Evolutionary conservation across 2,329 filamentous ascomycete genomes (phyloP).

Genomic region (Tolypocladium ophioglossoides): DNA sequence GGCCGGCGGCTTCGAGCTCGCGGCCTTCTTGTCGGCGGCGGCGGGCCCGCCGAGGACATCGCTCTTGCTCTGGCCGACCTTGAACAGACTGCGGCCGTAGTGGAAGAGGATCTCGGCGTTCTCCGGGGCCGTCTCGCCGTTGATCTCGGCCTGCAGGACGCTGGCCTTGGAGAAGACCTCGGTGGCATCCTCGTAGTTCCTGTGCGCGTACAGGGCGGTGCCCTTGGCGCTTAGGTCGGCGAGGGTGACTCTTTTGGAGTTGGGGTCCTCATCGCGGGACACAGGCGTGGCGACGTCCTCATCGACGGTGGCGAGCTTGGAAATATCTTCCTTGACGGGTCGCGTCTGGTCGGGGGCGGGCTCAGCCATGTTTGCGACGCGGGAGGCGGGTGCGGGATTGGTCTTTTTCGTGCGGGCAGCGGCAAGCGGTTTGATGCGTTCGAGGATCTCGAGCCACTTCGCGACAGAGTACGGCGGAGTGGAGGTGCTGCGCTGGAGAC

Average conservation of each 20-base stretch:
- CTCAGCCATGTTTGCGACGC: neutral
- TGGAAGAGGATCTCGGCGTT: conserved; percentile 93
- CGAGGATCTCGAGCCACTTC: neutral
- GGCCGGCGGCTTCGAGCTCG: conserved; percentile 29
- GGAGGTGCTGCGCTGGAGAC: neutral
- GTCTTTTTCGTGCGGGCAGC: neutral
- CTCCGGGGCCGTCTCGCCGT: conserved; percentile 81
- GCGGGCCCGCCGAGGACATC: conserved; percentile 85
- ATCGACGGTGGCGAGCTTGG: conserved; percentile 5
- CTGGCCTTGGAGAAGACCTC: conserved; percentile 84
- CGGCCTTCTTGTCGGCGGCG: conserved; percentile 38
- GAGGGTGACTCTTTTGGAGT: conserved; percentile 52
- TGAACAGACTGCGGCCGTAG: conserved; percentile 89
- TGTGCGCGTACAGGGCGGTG: conserved; percentile 76
- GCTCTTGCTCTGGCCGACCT: conserved; percentile 86
- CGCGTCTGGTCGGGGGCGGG: neutral
- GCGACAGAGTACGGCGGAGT: neutral
- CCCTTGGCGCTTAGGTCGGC: conserved; percentile 72
- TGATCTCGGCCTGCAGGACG: conserved; percentile 80
- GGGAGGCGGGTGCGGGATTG: neutral
- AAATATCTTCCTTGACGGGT: neutral
- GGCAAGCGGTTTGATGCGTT: neutral
- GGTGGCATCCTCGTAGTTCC: conserved; percentile 75
- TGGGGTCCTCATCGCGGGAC: conserved; percentile 31
- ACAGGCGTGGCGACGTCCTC: conserved; percentile 11